Evolutionary conservation across 2,329 filamentous ascomycete genomes (phyloP), one percentile per base, ranked within the genome.

Genomic region (Lecanicillium sp.): DNA sequence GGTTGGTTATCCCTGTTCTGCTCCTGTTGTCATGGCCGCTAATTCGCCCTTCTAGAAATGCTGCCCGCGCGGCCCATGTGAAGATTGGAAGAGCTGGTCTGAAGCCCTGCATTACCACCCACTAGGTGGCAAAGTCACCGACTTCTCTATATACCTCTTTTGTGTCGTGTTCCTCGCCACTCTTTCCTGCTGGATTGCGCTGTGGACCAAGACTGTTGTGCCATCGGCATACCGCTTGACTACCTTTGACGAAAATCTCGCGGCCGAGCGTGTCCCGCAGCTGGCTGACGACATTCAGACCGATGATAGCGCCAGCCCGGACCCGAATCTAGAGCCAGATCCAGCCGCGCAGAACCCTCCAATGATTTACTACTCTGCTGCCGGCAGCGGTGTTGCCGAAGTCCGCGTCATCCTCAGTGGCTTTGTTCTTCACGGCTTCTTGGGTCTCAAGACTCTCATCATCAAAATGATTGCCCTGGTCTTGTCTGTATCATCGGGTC

Each of bases 391-490:
- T 51, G 92, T 98, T 11, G 92, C 92, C 6, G 92, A 98, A 64
- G 90, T 97, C 40, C 89, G 92, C 47, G 92, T 97, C 43, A 97
- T 97, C 42, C 75, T 97, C n/a, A 96, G 88, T 52, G 92, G 92
- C 5, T 98, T 97, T 54, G 90, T 98, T 40, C 69, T 98, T 40
- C 92, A 97, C 68, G 90, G 92, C 2, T 97, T 97, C 56, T 74
- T 98, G 7, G 92, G 92, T 50, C 61, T 94, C 29, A 85, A 84
- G 55, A 97, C 92, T 0, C 71, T 98, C 20, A 61, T 90, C 5
- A 75, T 94, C 62, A 98, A 98, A 58, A 85, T 86, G 1, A 52
- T 84, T 13, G 88, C 83, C 12, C 67, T 98, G 33, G 77, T 96
- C 42, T 71, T 97, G 41, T 94, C 87, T 57, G 88, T 97, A 29